phyloP scores from a whole-genome alignment of 805 yeast genomes.

The Candida peoriensis region DNA sequence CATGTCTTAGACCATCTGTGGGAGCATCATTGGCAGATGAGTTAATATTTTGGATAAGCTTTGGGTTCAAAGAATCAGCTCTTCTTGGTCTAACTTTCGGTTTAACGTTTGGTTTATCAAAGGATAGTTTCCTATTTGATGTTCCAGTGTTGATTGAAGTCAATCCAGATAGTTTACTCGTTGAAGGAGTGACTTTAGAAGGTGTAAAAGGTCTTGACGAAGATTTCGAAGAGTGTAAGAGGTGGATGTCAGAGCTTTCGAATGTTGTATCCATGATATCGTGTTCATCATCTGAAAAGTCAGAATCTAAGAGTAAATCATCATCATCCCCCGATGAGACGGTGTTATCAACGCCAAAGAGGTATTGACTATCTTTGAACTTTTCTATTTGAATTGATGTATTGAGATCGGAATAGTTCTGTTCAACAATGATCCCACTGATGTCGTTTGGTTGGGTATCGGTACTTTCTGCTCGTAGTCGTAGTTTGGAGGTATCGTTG shows the following conservation, averaged over 20 bases:
- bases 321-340: constrained; percentile 28
- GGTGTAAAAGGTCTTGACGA: constrained; percentile 11
- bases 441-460: constrained; percentile 2
- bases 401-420: constrained; percentile 22
- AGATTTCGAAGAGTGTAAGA: no score
- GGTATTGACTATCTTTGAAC: constrained; percentile 12
- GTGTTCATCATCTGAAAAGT: constrained; percentile 34
- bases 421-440: constrained; percentile 21
- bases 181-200: constrained; percentile 11
- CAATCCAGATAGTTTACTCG: no score
- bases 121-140: constrained; percentile 16
- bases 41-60: background rate
- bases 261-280: constrained; percentile 37
- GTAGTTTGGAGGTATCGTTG: constrained; percentile 1
- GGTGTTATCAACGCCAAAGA: constrained; percentile 12
- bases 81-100: constrained; percentile 11
- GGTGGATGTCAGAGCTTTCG: constrained; percentile 27
- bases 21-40: background rate
- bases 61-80: constrained; percentile 13
- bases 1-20: no score
- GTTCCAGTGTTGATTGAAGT: constrained; percentile 1
- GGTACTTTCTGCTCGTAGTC: constrained; percentile 3
- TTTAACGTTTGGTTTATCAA: constrained; percentile 12
- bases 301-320: constrained; percentile 25
- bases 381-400: constrained; percentile 10